Percentiles rank a stretch among this genome's conserved stretches.
These are phyloP conservation scores for Candolleomyces aberdarensis DNA, from an alignment of 768 basidiomycete genomes.

Conservation along the genomic window DNA sequence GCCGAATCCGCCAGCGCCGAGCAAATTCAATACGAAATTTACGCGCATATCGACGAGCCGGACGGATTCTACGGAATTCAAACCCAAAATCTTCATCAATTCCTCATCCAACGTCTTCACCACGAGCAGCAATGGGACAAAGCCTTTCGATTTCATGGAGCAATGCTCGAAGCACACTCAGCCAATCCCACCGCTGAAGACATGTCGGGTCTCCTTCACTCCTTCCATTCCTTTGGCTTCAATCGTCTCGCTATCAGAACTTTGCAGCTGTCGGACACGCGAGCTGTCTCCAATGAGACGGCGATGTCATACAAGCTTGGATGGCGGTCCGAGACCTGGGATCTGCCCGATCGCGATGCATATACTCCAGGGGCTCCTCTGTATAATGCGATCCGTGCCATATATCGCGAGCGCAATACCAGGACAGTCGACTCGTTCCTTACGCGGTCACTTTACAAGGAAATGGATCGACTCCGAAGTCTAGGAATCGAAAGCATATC, in stretches of 20 bases:
- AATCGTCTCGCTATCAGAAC: slow-evolving; percentile 79
- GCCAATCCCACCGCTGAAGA: slow-evolving; percentile 42
- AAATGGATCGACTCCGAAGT: slow-evolving; percentile 59
- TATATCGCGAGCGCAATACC: slow-evolving; percentile 74
- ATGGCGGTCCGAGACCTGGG: slow-evolving; percentile 96
- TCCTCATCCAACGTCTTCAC: slow-evolving; percentile 81
- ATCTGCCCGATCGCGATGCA: slow-evolving; percentile 67
- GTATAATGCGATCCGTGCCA: slow-evolving; percentile 75
- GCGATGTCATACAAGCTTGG: slow-evolving; percentile 75
- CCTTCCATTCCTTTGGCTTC: slow-evolving; percentile 90
- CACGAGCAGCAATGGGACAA: slow-evolving; percentile 94
- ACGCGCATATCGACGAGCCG: slow-evolving; percentile 93
- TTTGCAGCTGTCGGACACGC: slow-evolving; percentile 42
- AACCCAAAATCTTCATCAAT: slow-evolving; percentile 69
- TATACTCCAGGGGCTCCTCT: slow-evolving; percentile 54
- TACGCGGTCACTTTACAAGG: slow-evolving; percentile 47
- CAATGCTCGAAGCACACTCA: slow-evolving; percentile 69
- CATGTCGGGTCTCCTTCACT: slow-evolving; percentile 58
- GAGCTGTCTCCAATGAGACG: slow-evolving; percentile 29
- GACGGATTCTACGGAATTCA: slow-evolving; percentile 97
- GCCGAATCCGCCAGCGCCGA: slow-evolving; percentile 42
- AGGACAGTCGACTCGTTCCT: slow-evolving; percentile 46
- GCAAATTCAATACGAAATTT: slow-evolving; percentile 85
- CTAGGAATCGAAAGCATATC: slow-evolving; percentile 79
- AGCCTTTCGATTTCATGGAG: slow-evolving; percentile 88